Conservation (phyloP, 2,329 filamentous ascomycete genomes). For the Aspergillus transmontanensis region DNA sequence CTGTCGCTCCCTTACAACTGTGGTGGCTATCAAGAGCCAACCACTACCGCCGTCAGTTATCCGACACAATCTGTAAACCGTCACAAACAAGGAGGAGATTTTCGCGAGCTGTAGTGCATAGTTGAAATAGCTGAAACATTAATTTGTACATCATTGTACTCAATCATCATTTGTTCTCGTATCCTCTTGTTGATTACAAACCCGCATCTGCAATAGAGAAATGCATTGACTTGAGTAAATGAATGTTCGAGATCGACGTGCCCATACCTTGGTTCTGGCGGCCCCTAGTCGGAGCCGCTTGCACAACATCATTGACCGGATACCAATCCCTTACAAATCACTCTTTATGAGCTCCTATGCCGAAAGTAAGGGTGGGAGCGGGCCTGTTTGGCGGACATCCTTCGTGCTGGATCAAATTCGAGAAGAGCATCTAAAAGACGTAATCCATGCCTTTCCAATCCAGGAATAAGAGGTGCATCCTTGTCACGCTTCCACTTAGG, state of each 20-base stretch:
- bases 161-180: not conserved
- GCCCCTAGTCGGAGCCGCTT: too few species aligned
- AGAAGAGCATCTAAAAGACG: conserved; percentile 68
- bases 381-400: conserved; percentile 87
- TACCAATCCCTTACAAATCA: not conserved
- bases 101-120: not conserved
- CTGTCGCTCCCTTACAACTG: too few species aligned
- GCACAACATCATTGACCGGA: not conserved
- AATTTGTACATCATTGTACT: not conserved
- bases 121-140: not conserved
- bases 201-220: not conserved
- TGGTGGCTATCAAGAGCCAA: not conserved
- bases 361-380: conserved; percentile 82
- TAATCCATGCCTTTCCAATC: conserved; percentile 65
- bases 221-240: not conserved
- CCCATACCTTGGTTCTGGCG: too few species aligned
- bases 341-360: conserved; percentile 45
- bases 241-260: not conserved
- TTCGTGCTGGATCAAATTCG: conserved; percentile 81
- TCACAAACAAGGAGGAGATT: not conserved
- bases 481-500: conserved; percentile 83
- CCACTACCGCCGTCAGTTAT: not conserved
- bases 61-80: not conserved
- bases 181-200: not conserved
- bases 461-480: conserved; percentile 66